These are phyloP conservation scores for Gnetum montanum DNA, from an alignment of 75 land plant genomes.

Conservation along the genomic window DNA sequence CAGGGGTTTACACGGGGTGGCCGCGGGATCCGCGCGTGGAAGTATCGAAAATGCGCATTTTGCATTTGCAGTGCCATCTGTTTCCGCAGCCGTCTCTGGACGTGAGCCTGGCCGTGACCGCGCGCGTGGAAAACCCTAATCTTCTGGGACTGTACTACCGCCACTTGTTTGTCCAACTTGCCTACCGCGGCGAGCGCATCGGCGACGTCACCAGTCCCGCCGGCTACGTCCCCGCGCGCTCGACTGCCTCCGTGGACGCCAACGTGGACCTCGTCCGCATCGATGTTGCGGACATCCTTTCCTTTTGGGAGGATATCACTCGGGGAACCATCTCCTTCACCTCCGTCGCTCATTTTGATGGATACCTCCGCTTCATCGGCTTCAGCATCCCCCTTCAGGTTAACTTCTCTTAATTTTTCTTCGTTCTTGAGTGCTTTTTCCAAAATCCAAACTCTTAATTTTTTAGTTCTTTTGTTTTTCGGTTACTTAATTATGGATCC, in stretches of 20 bases:
- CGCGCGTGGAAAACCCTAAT: not conserved
- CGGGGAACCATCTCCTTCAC: too few relatives aligned
- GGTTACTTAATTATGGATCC: too few relatives aligned
- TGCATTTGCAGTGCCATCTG: not conserved
- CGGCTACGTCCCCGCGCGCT: not conserved
- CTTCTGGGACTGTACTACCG: not conserved
- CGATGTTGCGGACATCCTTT: too few relatives aligned
- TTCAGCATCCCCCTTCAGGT: too few relatives aligned
- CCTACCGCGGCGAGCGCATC: conserved; percentile 1
- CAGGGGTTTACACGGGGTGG: not conserved
- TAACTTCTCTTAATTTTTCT: too few relatives aligned
- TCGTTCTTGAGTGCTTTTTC: too few relatives aligned
- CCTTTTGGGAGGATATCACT: too few relatives aligned
- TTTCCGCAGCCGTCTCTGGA: not conserved
- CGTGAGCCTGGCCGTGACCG: not conserved
- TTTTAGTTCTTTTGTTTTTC: too few relatives aligned
- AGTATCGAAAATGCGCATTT: not conserved
- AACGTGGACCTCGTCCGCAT: not conserved
- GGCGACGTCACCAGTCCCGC: not conserved
- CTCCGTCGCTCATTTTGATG: too few relatives aligned
- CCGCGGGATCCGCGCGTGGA: not conserved
- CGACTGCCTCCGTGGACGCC: not conserved
- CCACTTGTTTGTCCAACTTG: not conserved
- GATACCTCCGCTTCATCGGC: too few relatives aligned
- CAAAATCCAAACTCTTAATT: too few relatives aligned